Percentiles rank a stretch among this genome's conserved stretches.
Conservation (phyloP, 345 rosid species). For the Reutealis trisperma region DNA sequence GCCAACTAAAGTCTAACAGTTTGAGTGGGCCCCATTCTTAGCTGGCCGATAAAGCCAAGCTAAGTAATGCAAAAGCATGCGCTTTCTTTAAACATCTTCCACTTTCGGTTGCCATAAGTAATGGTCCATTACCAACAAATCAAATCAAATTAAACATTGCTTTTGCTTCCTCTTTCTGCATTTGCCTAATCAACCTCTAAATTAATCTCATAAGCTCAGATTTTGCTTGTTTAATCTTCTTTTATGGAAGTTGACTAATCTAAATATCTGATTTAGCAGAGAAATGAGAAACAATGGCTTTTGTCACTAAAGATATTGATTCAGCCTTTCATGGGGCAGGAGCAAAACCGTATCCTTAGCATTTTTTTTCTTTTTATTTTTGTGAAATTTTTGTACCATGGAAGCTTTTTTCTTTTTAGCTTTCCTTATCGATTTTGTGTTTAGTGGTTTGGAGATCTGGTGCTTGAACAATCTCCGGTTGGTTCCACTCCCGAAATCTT, state of each 20-base stretch:
- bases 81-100: not conserved
- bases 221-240: not conserved
- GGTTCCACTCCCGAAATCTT: constrained; percentile 56
- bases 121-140: not conserved
- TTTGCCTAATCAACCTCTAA: not conserved
- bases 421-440: constrained; percentile 19
- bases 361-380: not conserved
- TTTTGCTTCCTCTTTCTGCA: not conserved
- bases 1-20: not conserved
- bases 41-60: constrained; percentile 23
- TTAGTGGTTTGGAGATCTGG: constrained; percentile 84
- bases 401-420: constrained; percentile 5
- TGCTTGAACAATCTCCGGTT: constrained; percentile 55
- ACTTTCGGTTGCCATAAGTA: constrained; percentile 25
- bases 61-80: not conserved
- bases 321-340: constrained; percentile 61
- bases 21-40: constrained; percentile 13
- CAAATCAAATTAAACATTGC: not conserved
- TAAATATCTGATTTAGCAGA: not conserved
- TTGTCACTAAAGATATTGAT: constrained; percentile 45
- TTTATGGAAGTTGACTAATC: too few species aligned
- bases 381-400: not conserved
- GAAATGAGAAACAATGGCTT: constrained; percentile 42
- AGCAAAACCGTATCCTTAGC: constrained; percentile 50
- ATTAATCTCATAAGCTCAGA: not conserved